These are phyloP conservation scores for Botrytis byssoidea DNA, from an alignment of 2,329 filamentous ascomycete species.

Conservation along the genomic window DNA sequence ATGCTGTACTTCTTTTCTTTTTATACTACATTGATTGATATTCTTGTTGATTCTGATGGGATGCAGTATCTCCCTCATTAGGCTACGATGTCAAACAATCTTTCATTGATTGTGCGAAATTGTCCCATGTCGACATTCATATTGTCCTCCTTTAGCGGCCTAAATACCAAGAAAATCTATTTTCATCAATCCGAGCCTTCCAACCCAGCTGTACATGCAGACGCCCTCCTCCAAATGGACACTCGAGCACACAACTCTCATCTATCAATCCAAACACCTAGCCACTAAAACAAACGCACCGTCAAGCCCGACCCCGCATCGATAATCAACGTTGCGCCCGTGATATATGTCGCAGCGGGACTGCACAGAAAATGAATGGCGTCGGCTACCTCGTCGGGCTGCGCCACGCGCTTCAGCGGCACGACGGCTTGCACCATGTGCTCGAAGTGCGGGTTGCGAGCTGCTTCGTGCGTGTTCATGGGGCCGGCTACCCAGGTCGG, in stretches of 20 bases:
- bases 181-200: background rate
- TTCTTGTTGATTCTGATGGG: background rate
- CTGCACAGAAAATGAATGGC: constrained; percentile 43
- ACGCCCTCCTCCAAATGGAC: rapidly evolving
- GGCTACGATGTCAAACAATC: background rate
- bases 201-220: background rate
- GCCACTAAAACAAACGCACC: background rate
- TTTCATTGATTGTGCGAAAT: background rate
- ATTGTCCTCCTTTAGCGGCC: background rate
- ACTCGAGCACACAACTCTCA: background rate
- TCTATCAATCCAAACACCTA: background rate
- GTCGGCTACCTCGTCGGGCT: constrained; percentile 48
- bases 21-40: background rate
- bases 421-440: background rate
- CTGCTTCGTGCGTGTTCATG: background rate
- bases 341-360: constrained; percentile 29
- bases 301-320: constrained; percentile 34
- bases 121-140: background rate
- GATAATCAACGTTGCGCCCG: constrained; percentile 29
- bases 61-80: background rate
- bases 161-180: background rate
- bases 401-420: constrained; percentile 11
- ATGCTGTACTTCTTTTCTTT: background rate
- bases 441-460: background rate
- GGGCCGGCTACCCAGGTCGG: constrained; percentile 9